A percentile compares a stretch with the other conserved stretches of the same genome.
Evolutionary conservation across 2,329 filamentous ascomycete genomes (phyloP).

Genomic region (Fusarium sp.): DNA sequence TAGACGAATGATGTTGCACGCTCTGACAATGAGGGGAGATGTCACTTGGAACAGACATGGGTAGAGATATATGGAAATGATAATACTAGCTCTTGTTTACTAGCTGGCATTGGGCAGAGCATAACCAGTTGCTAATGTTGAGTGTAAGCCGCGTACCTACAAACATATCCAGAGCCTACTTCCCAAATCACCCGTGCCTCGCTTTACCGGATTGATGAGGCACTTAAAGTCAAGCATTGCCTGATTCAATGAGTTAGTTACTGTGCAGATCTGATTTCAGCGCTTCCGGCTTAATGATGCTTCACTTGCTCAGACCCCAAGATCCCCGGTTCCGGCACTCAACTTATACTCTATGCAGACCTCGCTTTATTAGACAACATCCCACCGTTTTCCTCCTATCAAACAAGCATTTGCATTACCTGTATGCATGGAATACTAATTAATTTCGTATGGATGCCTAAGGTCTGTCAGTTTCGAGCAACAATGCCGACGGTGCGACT

Average conservation of each 20-base stretch:
- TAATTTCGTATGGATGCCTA: too few species aligned
- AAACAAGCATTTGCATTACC: too few species aligned
- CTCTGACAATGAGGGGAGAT: conserved; percentile 34
- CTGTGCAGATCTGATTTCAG: too few species aligned
- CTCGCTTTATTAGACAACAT: neutral
- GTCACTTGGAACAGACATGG: conserved; percentile 35
- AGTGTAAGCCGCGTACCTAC: conserved; percentile 3
- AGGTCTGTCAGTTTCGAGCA: neutral
- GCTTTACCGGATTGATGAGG: conserved; percentile 28
- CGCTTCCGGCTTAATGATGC: too few species aligned
- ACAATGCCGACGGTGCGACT: neutral
- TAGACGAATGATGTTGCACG: conserved; percentile 29
- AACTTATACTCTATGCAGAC: too few species aligned
- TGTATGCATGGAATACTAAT: too few species aligned
- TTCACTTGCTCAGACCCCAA: too few species aligned
- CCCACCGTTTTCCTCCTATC: too few species aligned
- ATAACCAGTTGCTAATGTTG: neutral
- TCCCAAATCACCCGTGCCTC: conserved; percentile 29
- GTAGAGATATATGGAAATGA: conserved; percentile 27
- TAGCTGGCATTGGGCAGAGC: neutral
- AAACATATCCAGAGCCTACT: too few species aligned
- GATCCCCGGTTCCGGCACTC: too few species aligned
- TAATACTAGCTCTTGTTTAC: neutral
- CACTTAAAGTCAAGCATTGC: neutral
- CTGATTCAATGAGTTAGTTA: too few species aligned